Percentiles rank a stretch among this genome's conserved stretches.
Conservation (phyloP, 768 basidiomycete genomes). For the Suillus alpinus region DNA sequence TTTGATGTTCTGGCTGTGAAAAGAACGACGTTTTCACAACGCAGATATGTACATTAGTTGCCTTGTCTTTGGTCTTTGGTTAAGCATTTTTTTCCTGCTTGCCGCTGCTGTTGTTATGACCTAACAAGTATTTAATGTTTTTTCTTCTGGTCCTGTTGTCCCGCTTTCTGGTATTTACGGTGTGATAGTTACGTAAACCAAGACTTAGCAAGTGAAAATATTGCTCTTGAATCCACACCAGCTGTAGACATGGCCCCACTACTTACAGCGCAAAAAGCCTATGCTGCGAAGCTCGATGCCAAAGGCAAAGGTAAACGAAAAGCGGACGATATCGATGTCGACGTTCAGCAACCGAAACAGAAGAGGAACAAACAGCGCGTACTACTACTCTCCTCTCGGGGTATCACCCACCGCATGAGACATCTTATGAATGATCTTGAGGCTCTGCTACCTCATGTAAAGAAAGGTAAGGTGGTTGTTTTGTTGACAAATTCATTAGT, state of each 20-base stretch:
- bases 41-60: conserved; percentile 4
- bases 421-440: conserved; percentile 96
- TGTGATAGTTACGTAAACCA: conserved; percentile 24
- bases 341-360: conserved; percentile 43
- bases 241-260: conserved; percentile 56
- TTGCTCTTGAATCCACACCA: neutral
- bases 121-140: conserved; percentile 1
- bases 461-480: conserved; percentile 70
- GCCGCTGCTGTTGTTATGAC: neutral
- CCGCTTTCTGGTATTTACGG: neutral
- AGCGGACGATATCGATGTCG: conserved; percentile 58
- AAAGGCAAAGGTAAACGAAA: conserved; percentile 59
- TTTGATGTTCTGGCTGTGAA: neutral
- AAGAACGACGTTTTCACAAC: neutral
- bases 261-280: conserved; percentile 58
- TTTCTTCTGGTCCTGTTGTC: neutral
- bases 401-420: conserved; percentile 93
- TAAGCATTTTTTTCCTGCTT: conserved; percentile 1
- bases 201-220: neutral
- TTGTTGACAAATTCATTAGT: neutral
- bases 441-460: conserved; percentile 86
- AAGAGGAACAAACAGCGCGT: conserved; percentile 95
- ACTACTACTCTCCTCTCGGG: conserved; percentile 86
- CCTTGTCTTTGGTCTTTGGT: neutral
- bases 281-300: conserved; percentile 46